phyloP scores from a whole-genome alignment of 208 protist genomes.

The Leptomonas pyrrhocoris region DNA sequence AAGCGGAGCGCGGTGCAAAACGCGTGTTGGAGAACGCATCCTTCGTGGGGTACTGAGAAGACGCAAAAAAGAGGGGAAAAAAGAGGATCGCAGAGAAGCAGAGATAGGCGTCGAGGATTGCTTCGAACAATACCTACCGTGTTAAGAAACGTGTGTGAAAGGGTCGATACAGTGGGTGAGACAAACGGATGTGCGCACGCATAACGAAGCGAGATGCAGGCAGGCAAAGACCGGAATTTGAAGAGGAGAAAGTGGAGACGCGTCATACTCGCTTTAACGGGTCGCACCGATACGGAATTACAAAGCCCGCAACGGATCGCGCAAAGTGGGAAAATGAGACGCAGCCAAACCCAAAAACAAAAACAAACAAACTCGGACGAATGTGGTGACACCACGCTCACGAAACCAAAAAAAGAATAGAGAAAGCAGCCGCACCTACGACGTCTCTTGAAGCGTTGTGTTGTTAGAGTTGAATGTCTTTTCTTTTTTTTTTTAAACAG shows the following conservation, averaged over 20 bases:
- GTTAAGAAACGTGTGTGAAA: too few species aligned
- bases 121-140: too few species aligned
- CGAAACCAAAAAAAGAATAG: neutral
- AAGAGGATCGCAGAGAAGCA: neutral
- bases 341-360: too few species aligned
- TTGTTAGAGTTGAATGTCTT: neutral
- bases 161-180: too few species aligned
- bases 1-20: neutral
- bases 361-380: too few species aligned
- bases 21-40: neutral
- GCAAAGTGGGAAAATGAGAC: too few species aligned
- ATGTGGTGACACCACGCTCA: neutral
- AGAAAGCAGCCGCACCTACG: neutral
- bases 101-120: too few species aligned
- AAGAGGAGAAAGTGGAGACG: neutral
- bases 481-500: too few species aligned
- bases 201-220: neutral
- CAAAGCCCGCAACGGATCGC: too few species aligned
- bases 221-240: neutral
- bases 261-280: too few species aligned
- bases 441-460: neutral
- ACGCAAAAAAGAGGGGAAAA: neutral
- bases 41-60: neutral
- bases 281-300: too few species aligned
- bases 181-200: too few species aligned